Evolutionary conservation across 2,329 filamentous ascomycete species (phyloP), one percentile per base, ranked within the genome.

Genomic region (Purpureocillium takamizusanense): DNA sequence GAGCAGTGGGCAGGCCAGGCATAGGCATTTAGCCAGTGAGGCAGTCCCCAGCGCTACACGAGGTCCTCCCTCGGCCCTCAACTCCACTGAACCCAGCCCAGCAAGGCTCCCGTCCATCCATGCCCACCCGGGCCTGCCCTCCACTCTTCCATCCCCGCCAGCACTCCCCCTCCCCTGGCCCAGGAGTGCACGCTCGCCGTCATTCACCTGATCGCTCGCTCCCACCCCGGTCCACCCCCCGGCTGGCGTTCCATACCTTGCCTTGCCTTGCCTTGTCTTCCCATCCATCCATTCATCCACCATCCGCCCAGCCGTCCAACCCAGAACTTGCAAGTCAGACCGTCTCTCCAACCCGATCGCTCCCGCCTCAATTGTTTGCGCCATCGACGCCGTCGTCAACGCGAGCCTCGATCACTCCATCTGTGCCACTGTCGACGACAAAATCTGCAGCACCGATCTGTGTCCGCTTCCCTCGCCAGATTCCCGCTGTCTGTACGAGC

Each of bases 181-280:
- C 21, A 25, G 21, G 6, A 25, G 21, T 5, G 5, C 21, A 25
- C 21, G 37, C 30, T 31, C 16, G 32, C 38, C 28, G 37, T 35
- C 37, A 33, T 41, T 40, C 43, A 40, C 38, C 42, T 45, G 41
- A 40, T 39, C 42, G 36, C 32, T 41, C 35, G 14, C 38, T 40
- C 18, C 35, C 36, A 32, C 35, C 38, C 41, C 25, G 37, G 38
- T 41, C 45, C 42, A 39, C 40, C 37, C 40, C 21, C 21, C 21
- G 21, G 21, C 21, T 25, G 6, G 21, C 21, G n/a, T n/a, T n/a
- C n/a, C n/a, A n/a, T n/a, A n/a, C n/a, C 21, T 5, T 25, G 5
- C 21, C 21, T 6, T 25, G 10, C 21, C 21, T 25, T 25, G 10
- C 21, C 42, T 31, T 8, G 16, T 23, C 31, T 14, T 15, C 33